Evolutionary conservation across 441 rosid species (phyloP).

Genomic region (Macaranga tanarius): DNA sequence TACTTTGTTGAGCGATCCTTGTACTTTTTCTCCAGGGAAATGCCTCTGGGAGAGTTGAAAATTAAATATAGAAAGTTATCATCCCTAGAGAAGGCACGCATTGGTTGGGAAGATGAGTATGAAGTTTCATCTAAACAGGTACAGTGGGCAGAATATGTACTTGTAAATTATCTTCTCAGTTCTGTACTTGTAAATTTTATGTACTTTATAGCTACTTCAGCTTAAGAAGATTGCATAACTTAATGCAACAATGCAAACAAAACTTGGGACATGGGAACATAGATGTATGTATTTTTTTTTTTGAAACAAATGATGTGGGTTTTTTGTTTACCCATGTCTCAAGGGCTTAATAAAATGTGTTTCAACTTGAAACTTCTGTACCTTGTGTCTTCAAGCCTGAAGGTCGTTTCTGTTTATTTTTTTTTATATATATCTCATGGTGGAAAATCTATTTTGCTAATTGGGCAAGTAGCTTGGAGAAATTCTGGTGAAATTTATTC

Average conservation of each 20-base stretch:
- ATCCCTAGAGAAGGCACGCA: slow-evolving; percentile 71
- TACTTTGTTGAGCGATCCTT: slow-evolving; percentile 13
- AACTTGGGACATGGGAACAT: neutral
- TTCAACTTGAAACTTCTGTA: no score
- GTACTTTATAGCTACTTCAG: neutral
- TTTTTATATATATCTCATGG: no score
- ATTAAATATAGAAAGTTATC: slow-evolving; percentile 74
- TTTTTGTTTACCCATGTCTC: neutral
- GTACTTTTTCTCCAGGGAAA: slow-evolving; percentile 58
- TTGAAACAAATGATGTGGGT: neutral
- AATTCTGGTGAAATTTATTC: neutral
- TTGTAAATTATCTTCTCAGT: neutral
- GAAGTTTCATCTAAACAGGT: slow-evolving; percentile 97
- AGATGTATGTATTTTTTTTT: neutral
- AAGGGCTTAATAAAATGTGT: neutral
- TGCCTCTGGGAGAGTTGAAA: slow-evolving; percentile 82
- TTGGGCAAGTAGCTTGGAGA: neutral
- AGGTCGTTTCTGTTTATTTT: neutral
- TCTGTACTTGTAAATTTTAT: neutral
- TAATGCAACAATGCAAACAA: neutral
- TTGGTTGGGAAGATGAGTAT: slow-evolving; percentile 97
- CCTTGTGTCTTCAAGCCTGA: neutral
- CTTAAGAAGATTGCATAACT: neutral
- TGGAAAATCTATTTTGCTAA: neutral
- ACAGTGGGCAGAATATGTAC: neutral